Base-by-base conservation (phyloP, 805 yeast genomes). In the Trichomonascus vanleenenianus region DNA sequence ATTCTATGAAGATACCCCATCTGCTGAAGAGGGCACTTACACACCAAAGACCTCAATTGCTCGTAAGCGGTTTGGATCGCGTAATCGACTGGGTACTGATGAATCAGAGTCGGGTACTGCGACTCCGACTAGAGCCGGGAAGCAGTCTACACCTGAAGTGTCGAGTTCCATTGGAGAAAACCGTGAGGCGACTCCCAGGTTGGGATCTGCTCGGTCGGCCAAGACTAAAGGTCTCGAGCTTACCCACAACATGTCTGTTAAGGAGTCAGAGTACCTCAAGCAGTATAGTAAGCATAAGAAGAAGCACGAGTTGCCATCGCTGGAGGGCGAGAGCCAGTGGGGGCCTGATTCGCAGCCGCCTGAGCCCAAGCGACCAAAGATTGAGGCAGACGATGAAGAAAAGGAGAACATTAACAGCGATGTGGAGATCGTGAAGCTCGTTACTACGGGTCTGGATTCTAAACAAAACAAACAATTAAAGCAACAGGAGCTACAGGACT, bases 381-480 rank as follows among this genome's bases (percentile, higher is more conserved):
- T 16, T 8, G 16, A 16, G 16, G n/a, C 16, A 3, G 3, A 16
- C n/a, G 16, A 16, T 2, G 35, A 32, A 14, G 9, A 10, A 14
- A 38, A 18, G 30, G 30, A 32, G 30, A 40, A 42, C 16, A 30
- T 19, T 2, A 41, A 45, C 12, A 32, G 19, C 11, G 22, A 40
- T 15, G 37, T 36, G 14, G 34, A 37, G 32, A 5, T 10, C 3
- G 43, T 46, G 32, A 40, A 47, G 2, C 45, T 60, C 5, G 48
- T 59, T 44, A 45, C 57, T 31, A 61, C 63, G 14, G 63, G 58
- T 10, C 51, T 56, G 33, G 61, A 58, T 8, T 50, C n/a, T 2
- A 10, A 20, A 46, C 37, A 51, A 35, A 16, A 34, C 38, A 34
- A 16, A 20, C 33, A 49, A 2, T 57, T 55, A 10, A 39, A 47